A percentile compares a stretch with the other conserved stretches of the same genome.
Conservation (phyloP, 345 rosid species). For the Hibiscus trionum region DNA sequence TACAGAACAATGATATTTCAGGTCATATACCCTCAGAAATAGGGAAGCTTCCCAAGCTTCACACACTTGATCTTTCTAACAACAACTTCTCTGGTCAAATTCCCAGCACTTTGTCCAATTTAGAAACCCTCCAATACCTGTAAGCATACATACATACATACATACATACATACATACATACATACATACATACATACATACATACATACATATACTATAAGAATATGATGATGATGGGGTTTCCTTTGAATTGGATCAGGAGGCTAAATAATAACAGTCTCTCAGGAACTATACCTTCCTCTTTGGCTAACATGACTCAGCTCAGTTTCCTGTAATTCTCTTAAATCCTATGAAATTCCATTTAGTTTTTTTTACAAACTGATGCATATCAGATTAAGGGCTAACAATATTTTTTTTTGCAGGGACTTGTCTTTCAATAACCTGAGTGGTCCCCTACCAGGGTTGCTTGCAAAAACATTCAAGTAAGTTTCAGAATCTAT, state of each 20-base stretch:
- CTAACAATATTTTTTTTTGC: background rate
- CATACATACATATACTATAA: background rate
- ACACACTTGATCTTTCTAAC: slow-evolving; percentile 74
- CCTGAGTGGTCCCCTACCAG: slow-evolving; percentile 53
- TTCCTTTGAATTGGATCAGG: slow-evolving; percentile 38
- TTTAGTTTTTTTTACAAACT: background rate
- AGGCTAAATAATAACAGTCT: slow-evolving; percentile 73
- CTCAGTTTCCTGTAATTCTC: slow-evolving; percentile 71
- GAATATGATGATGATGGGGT: background rate
- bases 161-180: background rate
- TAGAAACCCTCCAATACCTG: slow-evolving; percentile 66
- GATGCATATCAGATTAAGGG: background rate
- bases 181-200: background rate
- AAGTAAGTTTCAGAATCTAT: slow-evolving; percentile 41
- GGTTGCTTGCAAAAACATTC: slow-evolving; percentile 45
- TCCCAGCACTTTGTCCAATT: slow-evolving; percentile 46
- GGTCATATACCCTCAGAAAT: slow-evolving; percentile 67
- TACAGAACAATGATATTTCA: slow-evolving; percentile 74
- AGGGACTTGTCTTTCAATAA: slow-evolving; percentile 63
- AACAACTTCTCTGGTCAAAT: slow-evolving; percentile 63
- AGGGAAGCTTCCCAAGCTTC: slow-evolving; percentile 66
- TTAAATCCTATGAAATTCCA: background rate
- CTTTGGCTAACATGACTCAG: slow-evolving; percentile 68
- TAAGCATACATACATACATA: slow-evolving; percentile 26
- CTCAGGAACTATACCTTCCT: slow-evolving; percentile 60